Conservation (phyloP, 805 yeast genomes). For the Naumovozyma baii region DNA sequence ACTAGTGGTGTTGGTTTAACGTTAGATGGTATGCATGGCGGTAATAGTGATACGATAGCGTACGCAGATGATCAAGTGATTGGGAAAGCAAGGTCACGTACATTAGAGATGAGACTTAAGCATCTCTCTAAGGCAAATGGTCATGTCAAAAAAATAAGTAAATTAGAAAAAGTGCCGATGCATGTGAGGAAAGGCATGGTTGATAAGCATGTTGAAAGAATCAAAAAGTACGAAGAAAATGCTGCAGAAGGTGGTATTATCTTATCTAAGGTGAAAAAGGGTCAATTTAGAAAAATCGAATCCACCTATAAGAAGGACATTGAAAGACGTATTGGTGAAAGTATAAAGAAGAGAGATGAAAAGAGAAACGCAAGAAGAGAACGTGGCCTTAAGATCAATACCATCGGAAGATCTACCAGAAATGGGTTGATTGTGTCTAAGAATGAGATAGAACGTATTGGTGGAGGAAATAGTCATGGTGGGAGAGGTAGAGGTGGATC, state of each 20-base stretch:
- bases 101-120: slow-evolving; percentile 49
- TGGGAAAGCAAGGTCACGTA: slow-evolving; percentile 60
- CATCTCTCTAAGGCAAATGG: slow-evolving; percentile 39
- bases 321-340: slow-evolving; percentile 35
- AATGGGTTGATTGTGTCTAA: slow-evolving; percentile 69
- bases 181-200: slow-evolving; percentile 77
- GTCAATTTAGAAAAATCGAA: slow-evolving; percentile 53
- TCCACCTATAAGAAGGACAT: slow-evolving; percentile 32
- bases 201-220: slow-evolving; percentile 41
- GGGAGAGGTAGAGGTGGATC: slow-evolving; percentile 1
- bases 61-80: slow-evolving; percentile 41
- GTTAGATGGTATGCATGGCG: slow-evolving; percentile 38
- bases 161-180: slow-evolving; percentile 80
- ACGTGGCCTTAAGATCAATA: slow-evolving; percentile 67
- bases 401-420: slow-evolving; percentile 67
- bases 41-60: slow-evolving; percentile 28
- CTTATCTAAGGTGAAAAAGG: slow-evolving; percentile 61
- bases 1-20: slow-evolving; percentile 61
- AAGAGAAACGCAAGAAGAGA: slow-evolving; percentile 42
- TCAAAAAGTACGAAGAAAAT: slow-evolving; percentile 53
- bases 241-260: slow-evolving; percentile 88
- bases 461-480: slow-evolving; percentile 6
- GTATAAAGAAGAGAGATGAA: slow-evolving; percentile 42
- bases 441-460: slow-evolving; percentile 42
- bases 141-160: slow-evolving; percentile 28